phyloP scores from a whole-genome alignment of 345 rosid genomes.

The Rhodamnia rubescens region DNA sequence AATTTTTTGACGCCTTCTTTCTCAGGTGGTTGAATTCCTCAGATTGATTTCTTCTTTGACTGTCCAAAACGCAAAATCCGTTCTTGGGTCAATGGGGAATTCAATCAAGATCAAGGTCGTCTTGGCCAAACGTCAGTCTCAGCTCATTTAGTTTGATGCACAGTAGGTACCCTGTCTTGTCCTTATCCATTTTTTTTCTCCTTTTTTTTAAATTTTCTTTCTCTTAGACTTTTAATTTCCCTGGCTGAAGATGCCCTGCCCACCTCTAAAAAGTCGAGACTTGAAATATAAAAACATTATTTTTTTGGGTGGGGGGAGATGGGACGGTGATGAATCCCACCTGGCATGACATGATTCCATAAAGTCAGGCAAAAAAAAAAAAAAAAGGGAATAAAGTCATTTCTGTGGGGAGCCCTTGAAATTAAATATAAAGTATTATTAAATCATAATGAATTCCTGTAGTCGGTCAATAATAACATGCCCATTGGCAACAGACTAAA shows the following conservation, averaged over 20 bases:
- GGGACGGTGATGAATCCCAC: not conserved
- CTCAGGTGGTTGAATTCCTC: not conserved
- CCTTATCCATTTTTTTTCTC: fast-evolving
- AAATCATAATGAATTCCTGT: no score
- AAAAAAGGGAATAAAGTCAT: not conserved
- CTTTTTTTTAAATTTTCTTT: no score
- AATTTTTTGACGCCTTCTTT: not conserved
- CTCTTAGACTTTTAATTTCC: not conserved
- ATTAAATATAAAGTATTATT: no score
- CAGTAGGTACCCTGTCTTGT: no score
- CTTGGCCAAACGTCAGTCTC: not conserved
- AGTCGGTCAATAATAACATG: no score
- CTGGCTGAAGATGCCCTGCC: not conserved
- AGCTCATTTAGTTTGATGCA: no score
- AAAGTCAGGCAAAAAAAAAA: not conserved
- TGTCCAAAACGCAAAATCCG: not conserved
- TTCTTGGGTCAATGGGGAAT: not conserved
- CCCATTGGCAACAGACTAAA: not conserved
- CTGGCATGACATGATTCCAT: not conserved
- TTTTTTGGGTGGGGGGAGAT: not conserved
- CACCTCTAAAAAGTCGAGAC: not conserved
- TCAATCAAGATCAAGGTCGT: not conserved
- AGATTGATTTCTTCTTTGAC: not conserved
- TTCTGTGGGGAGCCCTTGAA: no score
- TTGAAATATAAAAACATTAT: not conserved